phyloP scores from a whole-genome alignment of 805 yeast species.

The Pichia californica region DNA sequence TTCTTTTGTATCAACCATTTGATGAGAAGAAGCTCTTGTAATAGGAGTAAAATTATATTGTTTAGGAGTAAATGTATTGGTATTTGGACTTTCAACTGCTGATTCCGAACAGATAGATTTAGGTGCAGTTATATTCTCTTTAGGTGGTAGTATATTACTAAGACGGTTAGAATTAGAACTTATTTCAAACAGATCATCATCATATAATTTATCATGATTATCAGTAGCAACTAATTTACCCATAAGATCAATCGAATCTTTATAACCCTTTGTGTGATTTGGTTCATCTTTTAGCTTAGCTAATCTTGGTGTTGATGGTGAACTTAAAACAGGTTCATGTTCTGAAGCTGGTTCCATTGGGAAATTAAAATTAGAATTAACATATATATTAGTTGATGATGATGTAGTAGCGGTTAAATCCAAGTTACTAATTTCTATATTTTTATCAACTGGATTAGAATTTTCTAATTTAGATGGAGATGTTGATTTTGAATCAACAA shows the following conservation, averaged over 20 bases:
- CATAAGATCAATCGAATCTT: constrained; percentile 14
- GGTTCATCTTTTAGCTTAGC: constrained; percentile 5
- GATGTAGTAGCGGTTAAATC: constrained; percentile 2
- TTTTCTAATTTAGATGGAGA: neutral
- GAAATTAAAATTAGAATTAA: constrained; percentile 29
- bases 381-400: constrained; percentile 23
- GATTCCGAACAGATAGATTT: neutral
- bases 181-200: constrained; percentile 13
- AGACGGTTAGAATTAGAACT: neutral
- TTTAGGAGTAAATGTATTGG: neutral
- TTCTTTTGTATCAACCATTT: neutral
- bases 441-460: neutral
- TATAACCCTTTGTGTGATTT: constrained; percentile 6
- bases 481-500: neutral
- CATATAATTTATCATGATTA: neutral
- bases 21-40: neutral
- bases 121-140: neutral
- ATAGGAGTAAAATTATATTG: neutral
- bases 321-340: too few relatives aligned
- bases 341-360: constrained; percentile 20
- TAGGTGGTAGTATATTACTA: neutral
- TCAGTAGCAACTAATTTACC: neutral
- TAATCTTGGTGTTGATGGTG: constrained; percentile 1
- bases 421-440: neutral
- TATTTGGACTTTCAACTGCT: too few relatives aligned